These are phyloP conservation scores for Yarrowia sp. DNA, from an alignment of 805 yeast species.

Conservation along the genomic window DNA sequence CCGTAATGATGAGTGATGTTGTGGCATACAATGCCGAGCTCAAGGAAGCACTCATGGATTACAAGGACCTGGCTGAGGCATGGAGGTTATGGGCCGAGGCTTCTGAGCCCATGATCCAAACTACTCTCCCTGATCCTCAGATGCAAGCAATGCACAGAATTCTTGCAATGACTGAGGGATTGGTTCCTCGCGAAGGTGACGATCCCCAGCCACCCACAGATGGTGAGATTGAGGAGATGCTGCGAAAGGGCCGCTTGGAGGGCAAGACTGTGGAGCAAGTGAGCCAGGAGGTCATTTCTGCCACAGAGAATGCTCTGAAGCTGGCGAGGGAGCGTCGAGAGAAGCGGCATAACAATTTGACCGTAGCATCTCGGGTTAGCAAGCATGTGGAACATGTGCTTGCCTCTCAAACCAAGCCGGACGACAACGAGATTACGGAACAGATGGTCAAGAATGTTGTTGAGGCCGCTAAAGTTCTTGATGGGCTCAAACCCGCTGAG, in stretches of 20 bases:
- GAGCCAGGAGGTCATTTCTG: conserved; percentile 5
- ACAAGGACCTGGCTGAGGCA: background rate
- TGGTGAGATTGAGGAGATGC: background rate
- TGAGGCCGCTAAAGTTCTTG: background rate
- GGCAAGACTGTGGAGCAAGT: conserved; percentile 5
- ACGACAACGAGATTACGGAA: background rate
- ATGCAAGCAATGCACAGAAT: background rate
- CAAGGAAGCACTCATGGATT: background rate
- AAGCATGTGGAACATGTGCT: background rate
- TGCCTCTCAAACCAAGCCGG: background rate
- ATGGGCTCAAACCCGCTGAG: background rate
- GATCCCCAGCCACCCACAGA: background rate
- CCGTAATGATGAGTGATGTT: conserved; percentile 16
- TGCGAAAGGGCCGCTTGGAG: background rate
- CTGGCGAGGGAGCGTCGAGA: background rate
- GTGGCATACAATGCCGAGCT: background rate
- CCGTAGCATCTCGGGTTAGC: background rate
- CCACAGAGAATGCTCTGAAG: background rate
- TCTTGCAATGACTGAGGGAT: background rate
- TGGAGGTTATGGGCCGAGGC: conserved; percentile 1
- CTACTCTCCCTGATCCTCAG: background rate
- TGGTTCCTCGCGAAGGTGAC: background rate
- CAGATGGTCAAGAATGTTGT: background rate
- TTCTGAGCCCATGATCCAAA: background rate
- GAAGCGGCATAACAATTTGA: background rate